Evolutionary conservation across 2,329 filamentous ascomycete genomes (phyloP), one percentile per base, ranked within the genome.

Genomic region (Aspergillus sclerotialis): DNA sequence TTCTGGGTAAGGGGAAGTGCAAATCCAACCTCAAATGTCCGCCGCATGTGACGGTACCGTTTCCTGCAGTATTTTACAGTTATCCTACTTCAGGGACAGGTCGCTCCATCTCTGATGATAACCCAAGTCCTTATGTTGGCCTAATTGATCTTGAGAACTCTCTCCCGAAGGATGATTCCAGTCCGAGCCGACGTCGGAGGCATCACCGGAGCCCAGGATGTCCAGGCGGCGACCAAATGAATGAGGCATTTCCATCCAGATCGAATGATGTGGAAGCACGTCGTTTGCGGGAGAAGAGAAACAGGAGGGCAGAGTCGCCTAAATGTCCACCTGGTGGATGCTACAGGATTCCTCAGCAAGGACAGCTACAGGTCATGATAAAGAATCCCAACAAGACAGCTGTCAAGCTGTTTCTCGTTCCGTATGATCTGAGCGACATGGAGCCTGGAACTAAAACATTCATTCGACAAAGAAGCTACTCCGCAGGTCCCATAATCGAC

Each of bases 341-440:
- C 53, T 98, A 96, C 58, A 82, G 92, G 28, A 94, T 98, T 34
- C 92, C 92, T 0, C 82, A 92, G 53, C 84, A 89, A 58, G 92
- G 92, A 0, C 92, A 96, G 60, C 70, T 98, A 10, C 92, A 98
- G 52, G 94, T 98, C 44, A 82, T 98, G 42, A 86, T 98, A 58
- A 96, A 96, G 59, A 98, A 96, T 51, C 90, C 89, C 11, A 94
- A 96, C 65, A 96, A 96, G 57, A 96, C 92, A 3, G 92, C 92
- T 1, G 90, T 96, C 35, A 96, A 98, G 60, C 70, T 98, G 1
- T 96, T 96, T 49, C 72, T 96, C 15, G 78, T 98, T 3, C 92
- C 90, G 0, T 98, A 96, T 49, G 88, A 96, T 55, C 69, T 98
- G 1, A 74, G 78, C 1, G 90, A 87, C 33, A 98, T 98, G 90